Percentiles rank a stretch among this genome's conserved stretches.
Conservation (phyloP, 345 rosid genomes). For the Aurinia saxatilis region DNA sequence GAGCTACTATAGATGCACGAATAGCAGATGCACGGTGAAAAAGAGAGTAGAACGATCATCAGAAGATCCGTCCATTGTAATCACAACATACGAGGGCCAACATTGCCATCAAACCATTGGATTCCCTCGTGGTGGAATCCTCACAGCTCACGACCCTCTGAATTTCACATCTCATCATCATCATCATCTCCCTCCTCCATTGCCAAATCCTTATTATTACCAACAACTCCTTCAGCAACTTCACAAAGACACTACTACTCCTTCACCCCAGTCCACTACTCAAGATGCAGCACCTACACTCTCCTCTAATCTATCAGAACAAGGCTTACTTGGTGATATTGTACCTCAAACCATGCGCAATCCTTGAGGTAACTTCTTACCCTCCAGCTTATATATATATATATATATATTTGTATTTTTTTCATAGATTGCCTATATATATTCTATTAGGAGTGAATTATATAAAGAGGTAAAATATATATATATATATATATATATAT, state of each 20-base stretch:
- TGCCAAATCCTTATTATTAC: slow-evolving; percentile 35
- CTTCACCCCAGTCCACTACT: slow-evolving; percentile 17
- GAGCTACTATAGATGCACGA: slow-evolving; percentile 97
- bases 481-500: too few relatives aligned
- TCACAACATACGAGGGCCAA: slow-evolving; percentile 97
- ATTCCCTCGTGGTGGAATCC: slow-evolving; percentile 64
- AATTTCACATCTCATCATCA: slow-evolving; percentile 38
- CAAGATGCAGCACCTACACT: slow-evolving; percentile 18
- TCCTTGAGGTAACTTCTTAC: slow-evolving; percentile 22
- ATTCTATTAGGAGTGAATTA: neutral
- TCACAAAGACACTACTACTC: slow-evolving; percentile 32
- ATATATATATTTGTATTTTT: neutral
- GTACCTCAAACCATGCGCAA: slow-evolving; percentile 75
- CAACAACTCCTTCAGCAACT: slow-evolving; percentile 34
- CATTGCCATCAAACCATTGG: slow-evolving; percentile 89
- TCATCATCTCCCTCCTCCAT: slow-evolving; percentile 36
- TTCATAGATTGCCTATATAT: neutral
- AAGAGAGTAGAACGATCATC: slow-evolving; percentile 94
- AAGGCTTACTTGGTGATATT: slow-evolving; percentile 84
- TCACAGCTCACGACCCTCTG: slow-evolving; percentile 42
- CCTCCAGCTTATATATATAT: neutral
- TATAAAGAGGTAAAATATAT: neutral
- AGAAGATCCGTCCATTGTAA: slow-evolving; percentile 70
- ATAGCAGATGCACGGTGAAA: slow-evolving; percentile 86
- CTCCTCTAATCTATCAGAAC: slow-evolving; percentile 31